phyloP scores from a whole-genome alignment of 2,329 filamentous ascomycete species.

The Delphinella strobiligena region DNA sequence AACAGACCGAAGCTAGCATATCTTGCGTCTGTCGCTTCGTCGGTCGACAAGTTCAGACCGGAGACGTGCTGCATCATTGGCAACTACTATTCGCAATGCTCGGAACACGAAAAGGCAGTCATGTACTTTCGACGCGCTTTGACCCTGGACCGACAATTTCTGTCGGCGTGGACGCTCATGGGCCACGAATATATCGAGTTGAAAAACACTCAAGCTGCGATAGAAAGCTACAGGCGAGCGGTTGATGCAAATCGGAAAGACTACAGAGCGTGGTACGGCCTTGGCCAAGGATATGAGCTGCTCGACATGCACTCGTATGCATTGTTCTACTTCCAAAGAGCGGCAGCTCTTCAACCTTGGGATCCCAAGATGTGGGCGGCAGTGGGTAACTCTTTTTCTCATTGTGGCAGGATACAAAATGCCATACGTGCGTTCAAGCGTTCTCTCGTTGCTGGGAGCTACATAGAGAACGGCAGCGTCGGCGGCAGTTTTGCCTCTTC shows the following conservation, averaged over 20 bases:
- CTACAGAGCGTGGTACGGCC: slow-evolving; percentile 94
- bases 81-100: slow-evolving; percentile 92
- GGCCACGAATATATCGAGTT: slow-evolving; percentile 97
- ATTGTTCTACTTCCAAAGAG: slow-evolving; percentile 94
- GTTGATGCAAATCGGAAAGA: slow-evolving; percentile 94
- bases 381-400: slow-evolving; percentile 80
- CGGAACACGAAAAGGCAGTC: slow-evolving; percentile 93
- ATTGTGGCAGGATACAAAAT: slow-evolving; percentile 75
- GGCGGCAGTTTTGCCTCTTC: slow-evolving; percentile 35
- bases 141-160: slow-evolving; percentile 76
- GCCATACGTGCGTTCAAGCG: slow-evolving; percentile 93
- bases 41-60: slow-evolving; percentile 88
- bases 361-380: slow-evolving; percentile 99
- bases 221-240: slow-evolving; percentile 89
- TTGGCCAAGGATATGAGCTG: slow-evolving; percentile 94
- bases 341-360: slow-evolving; percentile 83
- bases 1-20: slow-evolving; percentile 82
- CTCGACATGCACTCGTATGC: slow-evolving; percentile 97
- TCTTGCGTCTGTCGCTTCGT: slow-evolving; percentile 78
- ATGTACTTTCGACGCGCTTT: slow-evolving; percentile 93
- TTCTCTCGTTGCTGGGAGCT: slow-evolving; percentile 75
- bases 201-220: slow-evolving; percentile 96
- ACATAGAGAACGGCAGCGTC: slow-evolving; percentile 58
- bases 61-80: slow-evolving; percentile 95
- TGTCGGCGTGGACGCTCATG: slow-evolving; percentile 97